Evolutionary conservation across 129 eudicot genomes (phyloP).

Genomic region (Lonicera japonica): DNA sequence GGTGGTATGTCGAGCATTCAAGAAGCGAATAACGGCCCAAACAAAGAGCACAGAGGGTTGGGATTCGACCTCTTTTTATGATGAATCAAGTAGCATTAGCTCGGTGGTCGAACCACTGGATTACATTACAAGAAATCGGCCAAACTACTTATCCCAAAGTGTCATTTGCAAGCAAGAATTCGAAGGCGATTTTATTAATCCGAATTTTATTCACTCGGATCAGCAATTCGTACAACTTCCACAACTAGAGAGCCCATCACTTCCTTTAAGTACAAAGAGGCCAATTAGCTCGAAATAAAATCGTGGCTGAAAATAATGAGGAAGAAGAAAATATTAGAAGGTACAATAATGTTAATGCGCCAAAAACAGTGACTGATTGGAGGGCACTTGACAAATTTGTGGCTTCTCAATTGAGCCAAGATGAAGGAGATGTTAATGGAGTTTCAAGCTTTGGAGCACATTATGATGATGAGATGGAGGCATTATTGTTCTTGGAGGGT

Average conservation of each 20-base stretch:
- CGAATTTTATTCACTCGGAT: conserved; percentile 27
- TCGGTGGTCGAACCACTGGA: conserved; percentile 38
- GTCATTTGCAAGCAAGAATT: conserved; percentile 70
- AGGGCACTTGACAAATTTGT: conserved; percentile 95
- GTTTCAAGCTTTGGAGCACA: conserved; percentile 19
- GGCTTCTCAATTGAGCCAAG: conserved; percentile 94
- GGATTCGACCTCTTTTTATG: conserved; percentile 56
- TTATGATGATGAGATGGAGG: conserved; percentile 21
- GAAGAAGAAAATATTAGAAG: conserved; percentile 5
- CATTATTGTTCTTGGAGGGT: conserved; percentile 40
- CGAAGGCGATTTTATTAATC: conserved; percentile 30
- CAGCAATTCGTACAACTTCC: conserved; percentile 64
- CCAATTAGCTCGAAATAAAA: conserved; percentile 24
- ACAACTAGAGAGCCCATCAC: conserved; percentile 66
- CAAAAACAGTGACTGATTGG: conserved; percentile 65
- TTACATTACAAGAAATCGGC: conserved; percentile 41
- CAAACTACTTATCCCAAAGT: conserved; percentile 13
- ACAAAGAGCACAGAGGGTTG: conserved; percentile 41
- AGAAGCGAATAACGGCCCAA: conserved; percentile 60
- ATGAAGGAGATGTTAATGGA: conserved; percentile 18
- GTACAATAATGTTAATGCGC: neutral
- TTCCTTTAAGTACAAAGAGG: conserved; percentile 41
- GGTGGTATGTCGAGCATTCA: conserved; percentile 98
- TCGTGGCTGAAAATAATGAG: conserved; percentile 13
- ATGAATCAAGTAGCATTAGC: conserved; percentile 47